Percentiles rank a stretch among this genome's conserved stretches.
These are phyloP conservation scores for Penicillium sp. DNA, from an alignment of 2,329 filamentous ascomycete genomes.

Conservation along the genomic window DNA sequence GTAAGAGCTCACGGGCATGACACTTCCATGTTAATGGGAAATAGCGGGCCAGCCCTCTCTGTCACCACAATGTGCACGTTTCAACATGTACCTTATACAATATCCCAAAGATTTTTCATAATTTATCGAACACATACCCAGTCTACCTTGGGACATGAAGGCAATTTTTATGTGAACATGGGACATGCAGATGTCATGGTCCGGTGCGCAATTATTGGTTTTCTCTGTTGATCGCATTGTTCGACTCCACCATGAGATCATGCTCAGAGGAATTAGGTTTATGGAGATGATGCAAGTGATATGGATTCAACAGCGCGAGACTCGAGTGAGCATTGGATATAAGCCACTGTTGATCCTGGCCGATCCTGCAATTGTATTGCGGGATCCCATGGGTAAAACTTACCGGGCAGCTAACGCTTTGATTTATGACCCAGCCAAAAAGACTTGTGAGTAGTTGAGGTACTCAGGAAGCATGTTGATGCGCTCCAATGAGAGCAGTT, in stretches of 20 bases:
- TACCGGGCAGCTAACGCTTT: no score
- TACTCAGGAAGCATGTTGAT: no score
- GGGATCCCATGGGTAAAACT: no score
- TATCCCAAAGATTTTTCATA: no score
- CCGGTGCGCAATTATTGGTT: not conserved
- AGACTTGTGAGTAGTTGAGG: no score
- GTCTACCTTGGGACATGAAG: no score
- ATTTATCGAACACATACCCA: no score
- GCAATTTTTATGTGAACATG: no score
- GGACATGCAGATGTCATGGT: not conserved
- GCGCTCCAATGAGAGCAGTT: no score
- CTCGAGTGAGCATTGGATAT: not conserved
- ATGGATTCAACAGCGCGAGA: not conserved
- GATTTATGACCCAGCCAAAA: no score
- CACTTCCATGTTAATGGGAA: slow-evolving; percentile 19
- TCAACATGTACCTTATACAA: not conserved
- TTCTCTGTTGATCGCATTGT: not conserved
- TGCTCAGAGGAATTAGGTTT: slow-evolving; percentile 13
- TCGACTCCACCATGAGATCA: slow-evolving; percentile 20
- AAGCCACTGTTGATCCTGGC: not conserved
- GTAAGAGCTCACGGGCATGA: slow-evolving; percentile 35
- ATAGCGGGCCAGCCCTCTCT: not conserved
- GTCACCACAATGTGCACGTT: not conserved
- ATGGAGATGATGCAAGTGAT: slow-evolving; percentile 14
- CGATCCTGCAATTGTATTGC: not conserved